A percentile compares a stretch with the other conserved stretches of the same genome.
These are phyloP conservation scores for Penicillium paxilli DNA, from an alignment of 495 filamentous ascomycete genomes.

Conservation along the genomic window DNA sequence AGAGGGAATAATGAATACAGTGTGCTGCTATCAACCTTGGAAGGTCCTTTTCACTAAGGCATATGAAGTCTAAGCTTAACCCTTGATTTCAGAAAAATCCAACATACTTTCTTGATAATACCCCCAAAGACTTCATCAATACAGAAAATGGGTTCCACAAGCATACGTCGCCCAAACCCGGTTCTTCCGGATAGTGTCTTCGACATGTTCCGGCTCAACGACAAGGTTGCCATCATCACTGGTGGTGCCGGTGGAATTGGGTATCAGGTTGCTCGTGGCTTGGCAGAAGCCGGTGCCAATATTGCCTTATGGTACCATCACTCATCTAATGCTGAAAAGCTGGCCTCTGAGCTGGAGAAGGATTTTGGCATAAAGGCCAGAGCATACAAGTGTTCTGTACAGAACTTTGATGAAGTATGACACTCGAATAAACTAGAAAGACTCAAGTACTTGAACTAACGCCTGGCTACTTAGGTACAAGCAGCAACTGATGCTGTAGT, in stretches of 20 bases:
- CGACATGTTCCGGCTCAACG: constrained; percentile 66
- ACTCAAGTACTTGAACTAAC: background rate
- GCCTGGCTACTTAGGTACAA: constrained; percentile 4
- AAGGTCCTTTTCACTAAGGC: no score
- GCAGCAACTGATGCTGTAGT: constrained; percentile 2
- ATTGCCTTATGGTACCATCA: constrained; percentile 80
- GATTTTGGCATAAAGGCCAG: constrained; percentile 70
- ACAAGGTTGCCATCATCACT: constrained; percentile 74
- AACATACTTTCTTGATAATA: no score
- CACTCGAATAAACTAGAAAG: background rate
- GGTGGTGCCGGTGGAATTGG: constrained; percentile 78
- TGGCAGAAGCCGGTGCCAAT: constrained; percentile 74
- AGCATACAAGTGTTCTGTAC: constrained; percentile 2
- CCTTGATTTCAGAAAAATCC: no score
- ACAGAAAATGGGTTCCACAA: constrained; percentile 1
- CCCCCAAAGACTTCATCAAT: no score
- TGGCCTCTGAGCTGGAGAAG: constrained; percentile 64
- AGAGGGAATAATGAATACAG: no score
- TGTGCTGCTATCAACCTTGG: no score
- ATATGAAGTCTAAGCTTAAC: no score
- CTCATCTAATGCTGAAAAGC: constrained; percentile 57
- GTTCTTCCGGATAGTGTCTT: constrained; percentile 5
- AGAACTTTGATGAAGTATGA: constrained; percentile 11
- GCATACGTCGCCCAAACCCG: constrained; percentile 4
- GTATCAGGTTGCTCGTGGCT: constrained; percentile 62